phyloP scores from a whole-genome alignment of 768 basidiomycete species.

The Lactarius sanguifluus region DNA sequence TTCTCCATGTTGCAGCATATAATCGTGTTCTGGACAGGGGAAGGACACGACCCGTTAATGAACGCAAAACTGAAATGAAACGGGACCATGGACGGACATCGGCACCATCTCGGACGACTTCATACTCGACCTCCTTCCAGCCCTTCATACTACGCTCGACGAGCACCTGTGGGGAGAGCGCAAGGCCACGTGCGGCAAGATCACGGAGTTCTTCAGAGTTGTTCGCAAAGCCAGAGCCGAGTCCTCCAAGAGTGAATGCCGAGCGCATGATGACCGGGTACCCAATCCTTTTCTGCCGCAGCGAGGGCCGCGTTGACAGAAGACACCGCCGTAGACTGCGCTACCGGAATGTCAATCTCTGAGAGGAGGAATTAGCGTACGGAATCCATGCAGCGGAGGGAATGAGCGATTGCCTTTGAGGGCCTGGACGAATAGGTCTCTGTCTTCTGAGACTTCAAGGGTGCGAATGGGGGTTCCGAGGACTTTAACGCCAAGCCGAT shows the following conservation, averaged over 20 bases:
- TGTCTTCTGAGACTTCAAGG: slow-evolving; percentile 75
- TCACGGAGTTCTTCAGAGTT: slow-evolving; percentile 93
- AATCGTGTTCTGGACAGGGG: slow-evolving; percentile 80
- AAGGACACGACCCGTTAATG: slow-evolving; percentile 1
- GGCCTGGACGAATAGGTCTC: slow-evolving; percentile 76
- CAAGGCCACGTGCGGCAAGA: slow-evolving; percentile 86
- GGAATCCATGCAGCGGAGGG: slow-evolving; percentile 82
- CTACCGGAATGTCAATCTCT: slow-evolving; percentile 46
- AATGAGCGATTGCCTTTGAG: slow-evolving; percentile 72
- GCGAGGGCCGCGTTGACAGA: slow-evolving; percentile 88
- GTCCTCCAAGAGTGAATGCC: slow-evolving; percentile 96
- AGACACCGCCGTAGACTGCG: slow-evolving; percentile 93
- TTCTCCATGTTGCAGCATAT: slow-evolving; percentile 99
- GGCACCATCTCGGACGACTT: slow-evolving; percentile 96
- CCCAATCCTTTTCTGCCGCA: slow-evolving; percentile 85
- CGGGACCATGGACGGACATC: slow-evolving; percentile 60
- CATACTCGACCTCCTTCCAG: slow-evolving; percentile 99
- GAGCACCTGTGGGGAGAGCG: slow-evolving; percentile 90
- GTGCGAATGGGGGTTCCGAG: slow-evolving; percentile 91
- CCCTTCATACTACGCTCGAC: slow-evolving; percentile 99
- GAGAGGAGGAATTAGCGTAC: slow-evolving; percentile 60
- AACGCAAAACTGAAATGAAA: neutral
- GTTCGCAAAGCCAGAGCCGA: slow-evolving; percentile 97
- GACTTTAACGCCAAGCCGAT: slow-evolving; percentile 85
- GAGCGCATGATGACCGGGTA: slow-evolving; percentile 97